These are phyloP conservation scores for Croton setiger DNA, from an alignment of 441 rosid species.

Conservation along the genomic window DNA sequence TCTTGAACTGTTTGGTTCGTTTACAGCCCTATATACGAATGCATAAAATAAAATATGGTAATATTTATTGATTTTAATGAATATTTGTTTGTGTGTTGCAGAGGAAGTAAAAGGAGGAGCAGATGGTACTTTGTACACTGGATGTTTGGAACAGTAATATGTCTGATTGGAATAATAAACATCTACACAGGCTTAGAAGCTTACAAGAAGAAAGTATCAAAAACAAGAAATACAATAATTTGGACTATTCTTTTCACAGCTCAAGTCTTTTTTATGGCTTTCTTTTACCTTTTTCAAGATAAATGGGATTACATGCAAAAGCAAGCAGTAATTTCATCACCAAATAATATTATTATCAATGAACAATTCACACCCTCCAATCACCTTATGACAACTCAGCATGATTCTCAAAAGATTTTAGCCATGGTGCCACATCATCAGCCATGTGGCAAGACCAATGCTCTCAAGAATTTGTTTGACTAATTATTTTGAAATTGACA, in stretches of 20 bases:
- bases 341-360: not conserved
- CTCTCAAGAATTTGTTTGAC: conserved; percentile 71
- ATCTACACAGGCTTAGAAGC: conserved; percentile 75
- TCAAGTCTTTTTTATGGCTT: conserved; percentile 52
- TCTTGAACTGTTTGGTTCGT: too few relatives aligned
- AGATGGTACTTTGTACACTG: conserved; percentile 79
- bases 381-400: conserved; percentile 21
- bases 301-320: conserved; percentile 69
- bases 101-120: conserved; percentile 65
- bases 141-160: conserved; percentile 63
- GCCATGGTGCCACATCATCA: conserved; percentile 38
- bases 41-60: too few relatives aligned
- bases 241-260: conserved; percentile 76
- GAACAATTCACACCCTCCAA: conserved; percentile 23
- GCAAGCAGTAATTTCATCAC: conserved; percentile 43
- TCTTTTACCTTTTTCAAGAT: conserved; percentile 78
- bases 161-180: conserved; percentile 64
- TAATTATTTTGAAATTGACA: not conserved
- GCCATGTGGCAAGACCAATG: conserved; percentile 59
- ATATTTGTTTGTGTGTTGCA: conserved; percentile 17
- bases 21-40: too few relatives aligned
- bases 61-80: too few relatives aligned
- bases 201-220: conserved; percentile 51
- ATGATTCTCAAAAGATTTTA: conserved; percentile 37
- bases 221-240: conserved; percentile 38